A percentile compares a stretch with the other conserved stretches of the same genome.
phyloP scores from a whole-genome alignment of 2,329 filamentous ascomycete species.

The Penicillium sp. region DNA sequence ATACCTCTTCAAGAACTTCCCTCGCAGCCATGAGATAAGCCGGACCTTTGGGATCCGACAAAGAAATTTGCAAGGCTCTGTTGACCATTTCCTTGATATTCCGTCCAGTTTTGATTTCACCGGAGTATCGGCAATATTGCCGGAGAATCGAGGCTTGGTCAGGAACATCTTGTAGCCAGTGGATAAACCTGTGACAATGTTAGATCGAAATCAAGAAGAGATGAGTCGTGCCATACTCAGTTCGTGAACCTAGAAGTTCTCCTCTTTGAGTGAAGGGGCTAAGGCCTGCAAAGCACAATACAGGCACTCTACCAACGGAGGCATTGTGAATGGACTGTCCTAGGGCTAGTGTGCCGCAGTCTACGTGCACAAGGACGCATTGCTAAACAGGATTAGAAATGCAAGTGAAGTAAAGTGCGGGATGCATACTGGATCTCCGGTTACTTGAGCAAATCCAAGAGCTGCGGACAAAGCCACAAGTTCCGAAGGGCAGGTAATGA shows the following conservation, averaged over 20 bases:
- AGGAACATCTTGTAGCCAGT: slow-evolving; percentile 79
- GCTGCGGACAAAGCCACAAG: slow-evolving; percentile 82
- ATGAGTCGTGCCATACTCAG: slow-evolving; percentile 57
- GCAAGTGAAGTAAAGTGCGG: not conserved
- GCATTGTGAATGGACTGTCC: slow-evolving; percentile 78
- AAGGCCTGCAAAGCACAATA: slow-evolving; percentile 74
- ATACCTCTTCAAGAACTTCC: slow-evolving; percentile 80
- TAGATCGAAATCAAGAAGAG: not conserved
- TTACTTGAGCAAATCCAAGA: slow-evolving; percentile 72
- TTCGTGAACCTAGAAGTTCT: slow-evolving; percentile 69
- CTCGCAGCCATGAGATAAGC: slow-evolving; percentile 76
- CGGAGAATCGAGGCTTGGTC: slow-evolving; percentile 75
- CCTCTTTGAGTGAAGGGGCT: slow-evolving; percentile 73
- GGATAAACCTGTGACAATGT: slow-evolving; percentile 50
- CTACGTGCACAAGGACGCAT: slow-evolving; percentile 74
- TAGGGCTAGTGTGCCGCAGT: slow-evolving; percentile 75
- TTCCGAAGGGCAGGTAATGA: slow-evolving; percentile 77
- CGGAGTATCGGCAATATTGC: slow-evolving; percentile 81
- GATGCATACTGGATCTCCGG: slow-evolving; percentile 57
- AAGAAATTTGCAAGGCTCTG: slow-evolving; percentile 76
- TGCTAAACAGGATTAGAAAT: slow-evolving; percentile 12
- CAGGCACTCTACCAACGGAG: slow-evolving; percentile 67
- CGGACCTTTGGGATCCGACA: slow-evolving; percentile 71
- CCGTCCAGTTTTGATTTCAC: slow-evolving; percentile 75
- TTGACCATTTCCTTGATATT: slow-evolving; percentile 88